These are phyloP conservation scores for Eucalyptus pumila DNA, from an alignment of 345 rosid genomes.

Conservation along the genomic window DNA sequence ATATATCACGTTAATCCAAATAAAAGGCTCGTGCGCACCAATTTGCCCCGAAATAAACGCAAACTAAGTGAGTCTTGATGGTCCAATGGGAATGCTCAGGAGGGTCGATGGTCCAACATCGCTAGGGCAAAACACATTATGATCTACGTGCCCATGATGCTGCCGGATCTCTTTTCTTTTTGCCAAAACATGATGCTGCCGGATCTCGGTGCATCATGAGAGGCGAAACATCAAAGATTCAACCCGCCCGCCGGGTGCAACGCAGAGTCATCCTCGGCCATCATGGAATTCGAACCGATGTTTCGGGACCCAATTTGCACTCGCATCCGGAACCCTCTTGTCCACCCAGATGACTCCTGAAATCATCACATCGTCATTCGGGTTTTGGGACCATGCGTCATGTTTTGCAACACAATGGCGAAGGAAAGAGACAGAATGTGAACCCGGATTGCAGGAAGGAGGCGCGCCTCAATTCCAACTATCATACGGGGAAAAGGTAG, in stretches of 20 bases:
- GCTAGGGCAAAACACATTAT: neutral
- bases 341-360: neutral
- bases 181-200: neutral
- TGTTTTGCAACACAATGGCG: neutral
- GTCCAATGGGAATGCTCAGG: neutral
- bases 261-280: neutral
- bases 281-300: neutral
- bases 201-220: neutral
- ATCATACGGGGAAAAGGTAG: neutral
- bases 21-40: neutral
- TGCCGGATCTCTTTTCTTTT: neutral
- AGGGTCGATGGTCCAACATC: neutral
- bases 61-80: neutral
- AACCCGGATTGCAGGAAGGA: neutral
- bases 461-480: neutral
- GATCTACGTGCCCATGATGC: neutral
- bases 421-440: neutral
- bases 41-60: neutral
- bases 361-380: neutral
- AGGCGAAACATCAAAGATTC: neutral
- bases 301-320: neutral
- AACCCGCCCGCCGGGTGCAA: neutral
- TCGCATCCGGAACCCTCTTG: neutral
- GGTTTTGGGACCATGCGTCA: neutral
- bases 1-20: neutral